Percentiles rank a stretch among this genome's conserved stretches.
phyloP scores from a whole-genome alignment of 768 basidiomycete species.

The Pleurotus platypus region DNA sequence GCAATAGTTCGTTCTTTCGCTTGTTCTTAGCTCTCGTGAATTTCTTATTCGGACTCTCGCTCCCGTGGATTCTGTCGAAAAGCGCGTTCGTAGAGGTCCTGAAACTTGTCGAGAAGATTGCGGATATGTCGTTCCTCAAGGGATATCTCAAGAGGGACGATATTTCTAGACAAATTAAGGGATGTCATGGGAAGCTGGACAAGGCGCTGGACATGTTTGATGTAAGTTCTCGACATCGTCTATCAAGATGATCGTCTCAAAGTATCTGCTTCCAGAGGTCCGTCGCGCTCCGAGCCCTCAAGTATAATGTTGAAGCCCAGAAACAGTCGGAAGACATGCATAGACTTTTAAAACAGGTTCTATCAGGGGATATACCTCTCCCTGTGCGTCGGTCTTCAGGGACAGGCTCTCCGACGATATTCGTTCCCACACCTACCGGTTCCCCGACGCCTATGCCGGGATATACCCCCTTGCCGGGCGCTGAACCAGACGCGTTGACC shows the following conservation, averaged over 20 bases:
- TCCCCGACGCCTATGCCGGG: neutral
- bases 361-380: neutral
- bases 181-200: slow-evolving; percentile 48
- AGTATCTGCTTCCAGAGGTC: slow-evolving; percentile 10
- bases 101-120: slow-evolving; percentile 20
- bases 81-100: neutral
- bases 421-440: neutral
- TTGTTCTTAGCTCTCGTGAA: neutral
- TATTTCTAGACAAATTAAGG: slow-evolving; percentile 43
- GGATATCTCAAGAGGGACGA: slow-evolving; percentile 62
- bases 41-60: neutral
- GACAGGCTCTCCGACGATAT: slow-evolving; percentile 3
- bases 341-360: neutral
- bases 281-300: slow-evolving; percentile 52
- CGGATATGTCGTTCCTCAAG: slow-evolving; percentile 53
- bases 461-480: neutral
- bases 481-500: slow-evolving; percentile 18
- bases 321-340: slow-evolving; percentile 18
- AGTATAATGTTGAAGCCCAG: slow-evolving; percentile 42
- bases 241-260: no score
- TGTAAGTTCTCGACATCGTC: slow-evolving; percentile 23
- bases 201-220: slow-evolving; percentile 52
- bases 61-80: neutral
- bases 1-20: slow-evolving; percentile 10
- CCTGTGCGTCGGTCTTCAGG: slow-evolving; percentile 1